phyloP scores from a whole-genome alignment of 805 yeast genomes.

The Jamesozyma spencerorum region DNA sequence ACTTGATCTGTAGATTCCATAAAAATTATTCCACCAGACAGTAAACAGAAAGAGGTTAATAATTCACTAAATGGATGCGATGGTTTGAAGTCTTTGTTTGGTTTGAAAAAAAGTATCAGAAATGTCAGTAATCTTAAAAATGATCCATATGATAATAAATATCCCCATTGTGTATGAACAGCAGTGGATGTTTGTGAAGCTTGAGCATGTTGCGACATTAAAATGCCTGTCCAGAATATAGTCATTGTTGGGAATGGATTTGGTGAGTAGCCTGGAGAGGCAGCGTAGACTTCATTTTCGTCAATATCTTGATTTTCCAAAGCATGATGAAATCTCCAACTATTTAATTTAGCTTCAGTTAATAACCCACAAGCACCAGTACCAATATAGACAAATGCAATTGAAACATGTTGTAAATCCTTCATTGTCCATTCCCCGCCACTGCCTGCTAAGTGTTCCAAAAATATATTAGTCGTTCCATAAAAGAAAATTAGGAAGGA shows the following conservation, averaged over 20 bases:
- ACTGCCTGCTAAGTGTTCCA: conserved; percentile 75
- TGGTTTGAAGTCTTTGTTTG: conserved; percentile 35
- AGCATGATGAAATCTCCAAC: conserved; percentile 48
- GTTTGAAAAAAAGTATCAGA: conserved; percentile 40
- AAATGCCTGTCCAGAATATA: conserved; percentile 90
- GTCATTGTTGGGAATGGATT: conserved; percentile 93
- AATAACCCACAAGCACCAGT: conserved; percentile 86
- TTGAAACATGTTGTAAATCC: conserved; percentile 82
- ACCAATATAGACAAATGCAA: conserved; percentile 86
- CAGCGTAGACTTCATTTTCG: conserved; percentile 19
- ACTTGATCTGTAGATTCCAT: conserved; percentile 88
- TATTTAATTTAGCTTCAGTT: conserved; percentile 55
- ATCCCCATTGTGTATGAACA: conserved; percentile 91
- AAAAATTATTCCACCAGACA: conserved; percentile 85
- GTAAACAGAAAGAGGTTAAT: conserved; percentile 63
- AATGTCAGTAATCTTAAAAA: conserved; percentile 63
- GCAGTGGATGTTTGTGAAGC: conserved; percentile 67
- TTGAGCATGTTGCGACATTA: conserved; percentile 93
- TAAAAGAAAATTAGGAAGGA: conserved; percentile 72
- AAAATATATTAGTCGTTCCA: conserved; percentile 80
- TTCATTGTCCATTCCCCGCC: conserved; percentile 85
- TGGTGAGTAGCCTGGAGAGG: conserved; percentile 72
- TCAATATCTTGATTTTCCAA: conserved; percentile 14
- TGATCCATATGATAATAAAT: conserved; percentile 71
- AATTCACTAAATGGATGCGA: conserved; percentile 82